Conservation (phyloP, 768 basidiomycete species). For the Stropharia rugosoannulata region DNA sequence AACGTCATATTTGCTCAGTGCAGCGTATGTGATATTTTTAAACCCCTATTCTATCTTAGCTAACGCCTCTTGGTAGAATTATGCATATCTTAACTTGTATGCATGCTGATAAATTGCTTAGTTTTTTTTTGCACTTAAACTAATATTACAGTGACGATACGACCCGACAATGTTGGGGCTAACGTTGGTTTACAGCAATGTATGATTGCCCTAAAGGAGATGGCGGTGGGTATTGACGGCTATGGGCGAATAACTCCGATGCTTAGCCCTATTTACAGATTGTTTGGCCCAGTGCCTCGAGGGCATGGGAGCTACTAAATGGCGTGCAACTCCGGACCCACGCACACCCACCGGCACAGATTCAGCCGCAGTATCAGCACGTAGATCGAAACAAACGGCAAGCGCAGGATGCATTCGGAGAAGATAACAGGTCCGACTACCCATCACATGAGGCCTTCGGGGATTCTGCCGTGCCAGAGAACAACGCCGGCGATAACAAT, state of each 20-base stretch:
- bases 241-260: conserved; percentile 4
- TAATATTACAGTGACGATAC: conserved; percentile 55
- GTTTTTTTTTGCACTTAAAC: conserved; percentile 12
- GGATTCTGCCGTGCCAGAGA: conserved; percentile 9
- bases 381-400: conserved; percentile 53
- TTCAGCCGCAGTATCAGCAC: conserved; percentile 33
- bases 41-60: conserved; percentile 9
- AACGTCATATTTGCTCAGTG: conserved; percentile 66
- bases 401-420: conserved; percentile 64
- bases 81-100: conserved; percentile 77
- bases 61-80: conserved; percentile 46
- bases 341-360: conserved; percentile 19
- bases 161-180: conserved; percentile 71
- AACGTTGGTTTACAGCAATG: conserved; percentile 64
- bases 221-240: conserved; percentile 50
- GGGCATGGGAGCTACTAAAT: conserved; percentile 65
- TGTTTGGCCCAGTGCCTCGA: conserved; percentile 70
- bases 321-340: conserved; percentile 58
- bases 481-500: conserved; percentile 16
- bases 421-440: conserved; percentile 47
- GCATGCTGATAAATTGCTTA: conserved; percentile 20
- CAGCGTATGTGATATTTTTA: conserved; percentile 52
- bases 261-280: conserved; percentile 34
- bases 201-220: conserved; percentile 60
- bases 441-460: conserved; percentile 40